These are phyloP conservation scores for Stagonosporopsis cucurbitacearum DNA, from an alignment of 2,329 filamentous ascomycete species.

Conservation along the genomic window DNA sequence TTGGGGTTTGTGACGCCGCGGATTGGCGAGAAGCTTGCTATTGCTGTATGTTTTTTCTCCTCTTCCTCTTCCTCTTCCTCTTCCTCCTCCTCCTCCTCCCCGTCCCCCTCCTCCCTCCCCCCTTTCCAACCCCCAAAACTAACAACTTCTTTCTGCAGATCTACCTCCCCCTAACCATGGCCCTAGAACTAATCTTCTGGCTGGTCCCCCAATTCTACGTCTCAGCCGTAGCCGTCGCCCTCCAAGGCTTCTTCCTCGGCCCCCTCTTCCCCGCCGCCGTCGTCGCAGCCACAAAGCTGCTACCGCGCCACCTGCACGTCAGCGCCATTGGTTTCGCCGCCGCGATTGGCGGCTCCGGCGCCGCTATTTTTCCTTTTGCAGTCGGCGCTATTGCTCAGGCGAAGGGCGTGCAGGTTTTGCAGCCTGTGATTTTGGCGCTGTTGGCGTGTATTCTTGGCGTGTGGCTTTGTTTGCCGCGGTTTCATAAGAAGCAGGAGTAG, in stretches of 20 bases:
- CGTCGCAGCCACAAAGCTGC: constrained; percentile 74
- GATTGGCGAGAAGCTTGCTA: constrained; percentile 71
- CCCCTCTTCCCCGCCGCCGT: constrained; percentile 79
- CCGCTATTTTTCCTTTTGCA: constrained; percentile 69
- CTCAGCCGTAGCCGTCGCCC: constrained; percentile 71
- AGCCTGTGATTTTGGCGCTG: constrained; percentile 64
- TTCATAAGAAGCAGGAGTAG: constrained; percentile 52
- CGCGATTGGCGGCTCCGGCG: constrained; percentile 77
- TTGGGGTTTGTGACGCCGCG: constrained; percentile 78
- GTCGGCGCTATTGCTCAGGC: constrained; percentile 72
- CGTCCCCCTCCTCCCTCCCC: too few species aligned
- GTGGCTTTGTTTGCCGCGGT: constrained; percentile 59
- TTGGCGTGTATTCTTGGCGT: constrained; percentile 58
- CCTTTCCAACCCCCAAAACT: neutral
- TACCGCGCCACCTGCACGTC: constrained; percentile 77
- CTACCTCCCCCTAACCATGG: constrained; percentile 71
- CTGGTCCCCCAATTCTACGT: constrained; percentile 78
- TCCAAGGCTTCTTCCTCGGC: constrained; percentile 81
- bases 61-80: neutral
- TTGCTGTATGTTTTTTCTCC: constrained; percentile 45
- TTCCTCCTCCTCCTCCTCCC: constrained; percentile 24
- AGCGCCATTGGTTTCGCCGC: constrained; percentile 81
- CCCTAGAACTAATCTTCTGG: constrained; percentile 77
- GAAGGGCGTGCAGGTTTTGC: constrained; percentile 65
- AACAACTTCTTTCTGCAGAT: constrained; percentile 43